phyloP scores from a whole-genome alignment of 2,329 filamentous ascomycete genomes.

The Periglandula ipomoeae region DNA sequence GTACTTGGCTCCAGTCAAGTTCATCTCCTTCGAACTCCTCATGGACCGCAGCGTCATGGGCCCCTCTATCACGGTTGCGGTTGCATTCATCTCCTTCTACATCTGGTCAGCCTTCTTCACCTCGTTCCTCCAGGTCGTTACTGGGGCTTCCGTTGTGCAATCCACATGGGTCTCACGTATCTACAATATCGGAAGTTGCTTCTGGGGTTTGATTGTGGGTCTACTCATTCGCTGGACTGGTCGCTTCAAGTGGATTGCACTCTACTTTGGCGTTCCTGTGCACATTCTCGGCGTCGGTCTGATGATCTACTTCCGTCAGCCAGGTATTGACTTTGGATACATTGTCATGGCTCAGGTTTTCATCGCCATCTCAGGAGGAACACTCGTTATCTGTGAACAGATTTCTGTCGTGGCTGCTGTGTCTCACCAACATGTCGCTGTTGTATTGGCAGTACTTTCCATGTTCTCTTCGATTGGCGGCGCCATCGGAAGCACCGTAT shows the following conservation, averaged over 20 bases:
- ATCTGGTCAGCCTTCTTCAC: constrained; percentile 31
- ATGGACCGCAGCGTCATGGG: constrained; percentile 16
- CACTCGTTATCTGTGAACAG: constrained; percentile 20
- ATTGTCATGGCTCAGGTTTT: constrained; percentile 30
- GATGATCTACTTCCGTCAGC: constrained; percentile 27
- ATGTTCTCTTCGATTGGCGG: constrained; percentile 23
- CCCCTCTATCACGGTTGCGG: constrained; percentile 15
- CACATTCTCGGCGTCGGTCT: constrained; percentile 19
- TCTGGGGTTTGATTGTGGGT: constrained; percentile 30
- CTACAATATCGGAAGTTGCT: constrained; percentile 27
- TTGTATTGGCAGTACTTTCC: constrained; percentile 22
- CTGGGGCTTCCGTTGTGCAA: constrained; percentile 17
- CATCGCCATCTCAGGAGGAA: constrained; percentile 20
- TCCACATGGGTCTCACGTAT: constrained; percentile 22
- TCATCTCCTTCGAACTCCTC: constrained; percentile 34
- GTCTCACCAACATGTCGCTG: constrained; percentile 23
- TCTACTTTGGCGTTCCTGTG: constrained; percentile 22
- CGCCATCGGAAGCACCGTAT: constrained; percentile 22
- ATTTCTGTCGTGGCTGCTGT: constrained; percentile 24
- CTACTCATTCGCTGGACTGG: constrained; percentile 23
- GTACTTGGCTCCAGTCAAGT: constrained; percentile 35
- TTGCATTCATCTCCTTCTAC: constrained; percentile 21
- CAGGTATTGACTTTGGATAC: constrained; percentile 21
- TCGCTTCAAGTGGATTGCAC: constrained; percentile 23
- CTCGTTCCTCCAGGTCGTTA: constrained; percentile 31